Evolutionary conservation across 1,284 basidiomycete genomes (phyloP).

Genomic region (Leccinum discolor): DNA sequence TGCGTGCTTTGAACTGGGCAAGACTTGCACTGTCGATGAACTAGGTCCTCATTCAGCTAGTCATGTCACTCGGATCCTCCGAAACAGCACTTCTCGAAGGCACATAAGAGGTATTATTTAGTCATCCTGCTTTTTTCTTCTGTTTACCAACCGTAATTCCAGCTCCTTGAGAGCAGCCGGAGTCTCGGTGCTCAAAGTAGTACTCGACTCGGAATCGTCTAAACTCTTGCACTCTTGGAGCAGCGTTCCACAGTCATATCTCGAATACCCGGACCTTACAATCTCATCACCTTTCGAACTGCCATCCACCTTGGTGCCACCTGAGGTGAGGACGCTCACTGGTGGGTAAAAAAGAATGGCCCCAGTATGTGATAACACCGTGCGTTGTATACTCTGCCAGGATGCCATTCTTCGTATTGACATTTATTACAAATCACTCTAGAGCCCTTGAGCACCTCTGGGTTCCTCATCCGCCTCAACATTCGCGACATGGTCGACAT

Average conservation of each 20-base stretch:
- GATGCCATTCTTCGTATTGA: slow-evolving; percentile 4
- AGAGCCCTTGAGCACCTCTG: slow-evolving; percentile 67
- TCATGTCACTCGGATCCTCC: too few species aligned
- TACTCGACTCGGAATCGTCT: slow-evolving; percentile 35
- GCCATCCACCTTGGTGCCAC: slow-evolving; percentile 84
- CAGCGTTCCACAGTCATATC: slow-evolving; percentile 71
- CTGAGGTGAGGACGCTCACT: slow-evolving; percentile 60
- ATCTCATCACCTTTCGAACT: slow-evolving; percentile 62
- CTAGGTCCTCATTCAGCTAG: too few species aligned
- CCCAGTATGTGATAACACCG: slow-evolving; percentile 78
- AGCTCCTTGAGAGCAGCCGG: slow-evolving; percentile 65
- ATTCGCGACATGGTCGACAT: slow-evolving; percentile 88
- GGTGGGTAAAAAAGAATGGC: slow-evolving; percentile 73
- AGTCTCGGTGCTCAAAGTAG: slow-evolving; percentile 49
- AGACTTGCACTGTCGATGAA: too few species aligned
- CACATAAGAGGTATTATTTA: too few species aligned
- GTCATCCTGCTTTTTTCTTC: not conserved
- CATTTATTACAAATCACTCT: slow-evolving; percentile 65
- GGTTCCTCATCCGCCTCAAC: slow-evolving; percentile 80
- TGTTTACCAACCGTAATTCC: slow-evolving; percentile 1
- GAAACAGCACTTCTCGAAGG: too few species aligned
- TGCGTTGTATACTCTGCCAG: slow-evolving; percentile 34
- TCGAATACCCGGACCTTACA: slow-evolving; percentile 44
- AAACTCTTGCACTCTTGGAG: slow-evolving; percentile 57
- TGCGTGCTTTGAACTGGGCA: too few species aligned